phyloP scores from a whole-genome alignment of 2,329 filamentous ascomycete species.

The Exserohilum turcica region DNA sequence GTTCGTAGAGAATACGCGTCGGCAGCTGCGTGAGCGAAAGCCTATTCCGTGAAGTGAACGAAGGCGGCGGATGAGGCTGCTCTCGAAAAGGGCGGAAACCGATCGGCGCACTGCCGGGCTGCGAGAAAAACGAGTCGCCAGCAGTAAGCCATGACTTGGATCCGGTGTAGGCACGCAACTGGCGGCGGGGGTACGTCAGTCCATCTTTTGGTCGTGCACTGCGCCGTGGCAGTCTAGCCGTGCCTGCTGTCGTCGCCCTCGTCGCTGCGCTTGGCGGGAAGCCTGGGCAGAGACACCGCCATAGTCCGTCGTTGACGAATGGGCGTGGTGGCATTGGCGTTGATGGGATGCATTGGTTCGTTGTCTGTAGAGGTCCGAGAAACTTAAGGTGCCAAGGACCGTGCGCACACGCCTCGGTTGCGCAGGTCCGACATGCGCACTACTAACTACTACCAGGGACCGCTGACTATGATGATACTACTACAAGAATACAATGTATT shows the following conservation, averaged over 20 bases:
- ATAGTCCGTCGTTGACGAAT: constrained; percentile 43
- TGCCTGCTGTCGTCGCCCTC: not conserved
- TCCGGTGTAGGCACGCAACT: constrained; percentile 22
- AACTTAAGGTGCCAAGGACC: not conserved
- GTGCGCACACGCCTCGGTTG: constrained; percentile 8
- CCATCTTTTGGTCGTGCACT: not conserved
- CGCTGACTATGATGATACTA: not conserved
- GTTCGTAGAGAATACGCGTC: constrained; percentile 39
- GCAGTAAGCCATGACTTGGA: constrained; percentile 5
- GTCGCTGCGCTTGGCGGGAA: constrained; percentile 18
- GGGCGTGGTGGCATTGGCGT: constrained; percentile 39
- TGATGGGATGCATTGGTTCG: constrained; percentile 3
- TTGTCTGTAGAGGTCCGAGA: constrained; percentile 3
- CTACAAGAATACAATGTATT: not conserved
- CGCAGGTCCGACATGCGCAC: not conserved
- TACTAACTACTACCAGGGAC: not conserved
- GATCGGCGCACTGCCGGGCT: not conserved
- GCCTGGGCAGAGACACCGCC: constrained; percentile 43
- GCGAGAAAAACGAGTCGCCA: constrained; percentile 9
- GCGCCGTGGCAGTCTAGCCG: constrained; percentile 2
- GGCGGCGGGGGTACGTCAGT: not conserved
- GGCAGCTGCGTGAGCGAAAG: constrained; percentile 31
- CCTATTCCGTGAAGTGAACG: constrained; percentile 4
- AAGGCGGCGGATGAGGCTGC: not conserved
- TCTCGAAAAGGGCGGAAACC: constrained; percentile 11